These are phyloP conservation scores for Colletotrichum gloeosporioides DNA, from an alignment of 2,329 filamentous ascomycete genomes.

Conservation along the genomic window DNA sequence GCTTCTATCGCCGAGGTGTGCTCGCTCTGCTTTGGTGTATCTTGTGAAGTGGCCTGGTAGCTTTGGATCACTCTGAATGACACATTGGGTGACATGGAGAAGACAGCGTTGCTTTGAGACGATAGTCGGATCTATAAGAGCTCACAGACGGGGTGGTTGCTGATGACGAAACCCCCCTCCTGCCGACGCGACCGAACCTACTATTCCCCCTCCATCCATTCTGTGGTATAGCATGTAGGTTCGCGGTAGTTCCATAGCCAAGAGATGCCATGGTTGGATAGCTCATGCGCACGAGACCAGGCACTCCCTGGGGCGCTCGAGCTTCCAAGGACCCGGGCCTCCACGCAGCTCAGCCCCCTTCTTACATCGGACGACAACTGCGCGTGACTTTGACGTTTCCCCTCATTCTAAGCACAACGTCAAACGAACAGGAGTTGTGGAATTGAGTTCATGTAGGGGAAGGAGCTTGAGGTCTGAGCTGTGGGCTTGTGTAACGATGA, in stretches of 20 bases:
- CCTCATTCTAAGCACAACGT: background rate
- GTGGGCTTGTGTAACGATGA: background rate
- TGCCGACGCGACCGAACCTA: background rate
- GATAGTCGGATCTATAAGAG: background rate
- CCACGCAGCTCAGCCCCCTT: background rate
- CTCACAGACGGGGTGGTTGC: background rate
- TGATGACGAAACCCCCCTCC: background rate
- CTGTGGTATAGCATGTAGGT: background rate
- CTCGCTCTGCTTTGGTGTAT: background rate
- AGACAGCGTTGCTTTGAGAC: background rate
- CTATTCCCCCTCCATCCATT: background rate
- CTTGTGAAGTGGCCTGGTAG: background rate
- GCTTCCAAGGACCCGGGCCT: background rate
- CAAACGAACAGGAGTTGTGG: background rate
- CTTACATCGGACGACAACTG: background rate
- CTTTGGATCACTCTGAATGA: background rate
- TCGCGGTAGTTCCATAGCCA: background rate
- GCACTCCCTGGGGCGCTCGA: background rate
- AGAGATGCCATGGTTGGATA: background rate
- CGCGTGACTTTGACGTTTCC: background rate
- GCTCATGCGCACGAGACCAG: background rate
- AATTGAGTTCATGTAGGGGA: background rate
- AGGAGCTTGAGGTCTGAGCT: background rate
- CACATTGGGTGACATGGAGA: background rate
- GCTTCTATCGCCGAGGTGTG: background rate